Conservation (phyloP, 495 filamentous ascomycete genomes). For the Pyronema omphalodes region DNA sequence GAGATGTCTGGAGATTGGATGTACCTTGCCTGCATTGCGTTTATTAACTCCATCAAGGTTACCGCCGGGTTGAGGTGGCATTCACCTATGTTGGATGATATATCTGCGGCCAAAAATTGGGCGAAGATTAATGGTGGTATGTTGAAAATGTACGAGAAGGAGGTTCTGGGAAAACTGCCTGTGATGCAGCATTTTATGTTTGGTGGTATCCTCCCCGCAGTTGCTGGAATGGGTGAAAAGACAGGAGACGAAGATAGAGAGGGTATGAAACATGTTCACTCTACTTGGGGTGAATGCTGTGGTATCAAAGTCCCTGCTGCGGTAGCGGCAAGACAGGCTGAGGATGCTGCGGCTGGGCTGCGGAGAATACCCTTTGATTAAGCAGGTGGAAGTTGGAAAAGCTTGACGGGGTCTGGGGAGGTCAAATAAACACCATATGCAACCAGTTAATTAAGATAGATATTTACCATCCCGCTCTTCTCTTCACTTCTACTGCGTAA, state of each 20-base stretch:
- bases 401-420: too few relatives aligned
- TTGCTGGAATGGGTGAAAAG: constrained; percentile 52
- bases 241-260: constrained; percentile 33
- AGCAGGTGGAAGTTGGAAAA: neutral
- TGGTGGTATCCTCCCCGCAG: constrained; percentile 61
- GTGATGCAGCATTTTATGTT: constrained; percentile 99
- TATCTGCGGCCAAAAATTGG: constrained; percentile 83
- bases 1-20: constrained; percentile 42
- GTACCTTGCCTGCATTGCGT: constrained; percentile 80
- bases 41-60: constrained; percentile 90
- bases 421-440: too few relatives aligned
- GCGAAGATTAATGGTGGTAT: constrained; percentile 84
- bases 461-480: too few relatives aligned
- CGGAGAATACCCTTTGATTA: constrained; percentile 82
- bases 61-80: constrained; percentile 94
- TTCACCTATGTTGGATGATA: constrained; percentile 95
- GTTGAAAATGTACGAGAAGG: constrained; percentile 86
- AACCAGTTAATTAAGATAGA: too few relatives aligned
- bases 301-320: constrained; percentile 95
- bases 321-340: constrained; percentile 72
- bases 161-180: constrained; percentile 82
- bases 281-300: constrained; percentile 87
- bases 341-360: constrained; percentile 42
- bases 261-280: constrained; percentile 52
- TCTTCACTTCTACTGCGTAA: too few relatives aligned